Evolutionary conservation across 2,329 filamentous ascomycete genomes (phyloP).

Genomic region (Ophiocordyceps camponoti-floridani): DNA sequence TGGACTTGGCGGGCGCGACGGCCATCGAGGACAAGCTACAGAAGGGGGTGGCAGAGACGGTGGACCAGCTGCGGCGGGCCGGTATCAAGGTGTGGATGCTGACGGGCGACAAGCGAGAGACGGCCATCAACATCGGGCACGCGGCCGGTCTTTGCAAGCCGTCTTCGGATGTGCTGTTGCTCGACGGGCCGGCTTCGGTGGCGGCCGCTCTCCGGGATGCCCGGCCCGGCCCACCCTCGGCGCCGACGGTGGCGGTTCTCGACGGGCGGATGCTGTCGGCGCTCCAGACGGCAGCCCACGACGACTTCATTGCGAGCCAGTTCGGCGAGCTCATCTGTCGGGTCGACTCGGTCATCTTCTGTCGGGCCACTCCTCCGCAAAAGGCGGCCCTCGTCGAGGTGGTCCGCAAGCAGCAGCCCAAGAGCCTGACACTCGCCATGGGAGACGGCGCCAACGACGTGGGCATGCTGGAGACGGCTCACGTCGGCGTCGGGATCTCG

Average conservation of each 20-base stretch:
- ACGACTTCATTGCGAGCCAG: conserved; percentile 19
- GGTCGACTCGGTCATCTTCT: conserved; percentile 88
- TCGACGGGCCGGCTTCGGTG: conserved; percentile 56
- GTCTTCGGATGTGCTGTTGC: conserved; percentile 59
- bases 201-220: conserved; percentile 43
- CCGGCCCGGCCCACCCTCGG: conserved; percentile 46
- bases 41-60: conserved; percentile 66
- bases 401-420: conserved; percentile 46
- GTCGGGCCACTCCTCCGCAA: conserved; percentile 74
- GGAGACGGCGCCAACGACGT: conserved; percentile 90
- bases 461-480: conserved; percentile 76
- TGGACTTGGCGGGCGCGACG: conserved; percentile 67
- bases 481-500: conserved; percentile 82
- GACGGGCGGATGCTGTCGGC: conserved; percentile 64
- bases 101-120: conserved; percentile 75
- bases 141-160: conserved; percentile 52
- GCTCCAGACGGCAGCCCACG: conserved; percentile 41
- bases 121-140: conserved; percentile 73
- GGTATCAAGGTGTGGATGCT: conserved; percentile 90
- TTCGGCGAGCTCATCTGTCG: conserved; percentile 68
- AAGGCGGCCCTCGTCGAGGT: conserved; percentile 73
- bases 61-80: conserved; percentile 64
- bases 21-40: conserved; percentile 85
- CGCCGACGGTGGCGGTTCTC: conserved; percentile 48
- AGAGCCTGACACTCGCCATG: conserved; percentile 68